phyloP scores from a whole-genome alignment of 179 eudicot species.

The Nepenthes alata region DNA sequence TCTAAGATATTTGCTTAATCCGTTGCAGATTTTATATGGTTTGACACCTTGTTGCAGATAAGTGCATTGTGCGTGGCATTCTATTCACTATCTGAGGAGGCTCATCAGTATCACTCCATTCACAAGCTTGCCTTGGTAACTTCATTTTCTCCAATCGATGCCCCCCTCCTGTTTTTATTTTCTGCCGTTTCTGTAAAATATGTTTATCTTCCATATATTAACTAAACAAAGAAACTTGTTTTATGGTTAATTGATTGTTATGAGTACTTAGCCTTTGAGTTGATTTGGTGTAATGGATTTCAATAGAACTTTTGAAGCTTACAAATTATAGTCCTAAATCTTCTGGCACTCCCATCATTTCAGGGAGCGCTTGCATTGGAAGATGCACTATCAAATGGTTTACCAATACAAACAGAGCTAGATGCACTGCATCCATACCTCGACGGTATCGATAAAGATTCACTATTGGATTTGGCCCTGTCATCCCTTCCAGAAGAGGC shows the following conservation, averaged over 20 bases:
- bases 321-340: background rate
- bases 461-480: slow-evolving; percentile 62
- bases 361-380: slow-evolving; percentile 92
- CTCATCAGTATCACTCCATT: slow-evolving; percentile 86
- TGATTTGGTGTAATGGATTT: background rate
- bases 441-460: slow-evolving; percentile 58
- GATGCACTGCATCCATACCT: slow-evolving; percentile 40
- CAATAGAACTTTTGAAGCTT: background rate
- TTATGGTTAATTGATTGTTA: no score
- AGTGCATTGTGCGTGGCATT: slow-evolving; percentile 95
- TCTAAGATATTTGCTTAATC: no score
- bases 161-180: background rate
- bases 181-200: background rate
- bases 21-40: no score
- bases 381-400: slow-evolving; percentile 84
- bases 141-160: background rate
- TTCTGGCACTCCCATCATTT: background rate
- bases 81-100: slow-evolving; percentile 94
- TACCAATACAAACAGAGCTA: slow-evolving; percentile 71
- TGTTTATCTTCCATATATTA: background rate
- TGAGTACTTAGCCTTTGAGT: background rate
- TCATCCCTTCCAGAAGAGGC: slow-evolving; percentile 87
- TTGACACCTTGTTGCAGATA: slow-evolving; percentile 33
- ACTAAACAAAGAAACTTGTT: background rate
- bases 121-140: slow-evolving; percentile 92